A percentile compares a stretch with the other conserved stretches of the same genome.
phyloP scores from a whole-genome alignment of 306 rosid genomes.

The Cicer bijugum region DNA sequence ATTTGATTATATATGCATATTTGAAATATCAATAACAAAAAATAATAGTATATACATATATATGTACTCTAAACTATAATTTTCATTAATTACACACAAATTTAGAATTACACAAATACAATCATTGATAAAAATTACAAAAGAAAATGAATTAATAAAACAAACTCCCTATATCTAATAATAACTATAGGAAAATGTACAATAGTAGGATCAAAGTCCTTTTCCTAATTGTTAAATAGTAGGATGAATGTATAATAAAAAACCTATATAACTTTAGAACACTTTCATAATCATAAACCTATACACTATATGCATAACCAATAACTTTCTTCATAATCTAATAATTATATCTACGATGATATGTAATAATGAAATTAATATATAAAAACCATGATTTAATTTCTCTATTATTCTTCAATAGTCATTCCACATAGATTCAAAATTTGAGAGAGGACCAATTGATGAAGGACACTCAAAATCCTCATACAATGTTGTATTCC shows the following conservation, averaged over 20 bases:
- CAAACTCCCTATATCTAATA: slow-evolving; percentile 35
- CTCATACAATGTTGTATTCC: slow-evolving; percentile 43
- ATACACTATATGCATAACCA: slow-evolving; percentile 45
- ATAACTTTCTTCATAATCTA: slow-evolving; percentile 3
- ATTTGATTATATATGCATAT: not conserved
- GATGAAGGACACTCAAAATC: slow-evolving; percentile 49
- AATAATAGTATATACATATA: not conserved
- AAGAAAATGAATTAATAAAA: not conserved
- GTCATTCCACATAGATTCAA: slow-evolving; percentile 63
- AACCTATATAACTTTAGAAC: slow-evolving; percentile 24
- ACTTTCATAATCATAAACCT: slow-evolving; percentile 44
- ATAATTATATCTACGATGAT: not conserved
- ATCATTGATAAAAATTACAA: not conserved
- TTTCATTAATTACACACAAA: not conserved
- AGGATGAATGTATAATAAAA: slow-evolving; percentile 13
- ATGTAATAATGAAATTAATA: slow-evolving; percentile 6
- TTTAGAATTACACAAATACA: not conserved
- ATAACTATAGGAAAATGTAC: slow-evolving; percentile 43
- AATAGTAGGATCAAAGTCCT: slow-evolving; percentile 40
- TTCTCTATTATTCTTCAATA: slow-evolving; percentile 45
- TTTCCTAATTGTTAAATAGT: slow-evolving; percentile 1
- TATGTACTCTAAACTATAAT: not conserved
- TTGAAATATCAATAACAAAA: slow-evolving; percentile 36
- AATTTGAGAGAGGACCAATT: slow-evolving; percentile 48
- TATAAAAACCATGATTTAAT: not conserved